Percentiles rank a stretch among this genome's conserved stretches.
These are phyloP conservation scores for Coffea humblotiana DNA, from an alignment of 305 asterid species.

Conservation along the genomic window DNA sequence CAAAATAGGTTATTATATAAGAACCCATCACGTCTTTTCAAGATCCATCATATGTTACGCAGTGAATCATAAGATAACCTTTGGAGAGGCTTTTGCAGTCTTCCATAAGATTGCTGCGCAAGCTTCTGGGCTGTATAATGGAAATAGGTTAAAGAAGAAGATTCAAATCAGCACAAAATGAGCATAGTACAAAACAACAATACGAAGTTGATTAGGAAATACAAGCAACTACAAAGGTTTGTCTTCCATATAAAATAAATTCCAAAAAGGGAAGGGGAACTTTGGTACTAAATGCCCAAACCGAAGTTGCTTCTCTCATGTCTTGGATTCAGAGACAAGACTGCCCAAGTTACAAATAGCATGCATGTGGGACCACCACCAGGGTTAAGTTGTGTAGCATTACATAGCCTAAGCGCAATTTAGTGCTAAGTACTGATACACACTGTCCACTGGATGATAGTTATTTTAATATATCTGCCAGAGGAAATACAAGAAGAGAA, in stretches of 20 bases:
- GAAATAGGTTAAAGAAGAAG: slow-evolving; percentile 17
- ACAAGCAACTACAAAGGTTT: background rate
- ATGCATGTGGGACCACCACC: background rate
- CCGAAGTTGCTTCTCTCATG: background rate
- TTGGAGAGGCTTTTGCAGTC: slow-evolving; percentile 79
- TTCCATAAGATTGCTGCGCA: slow-evolving; percentile 98
- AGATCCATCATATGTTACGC: slow-evolving; percentile 8
- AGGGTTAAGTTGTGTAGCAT: background rate
- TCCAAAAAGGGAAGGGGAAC: background rate
- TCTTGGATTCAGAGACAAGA: background rate
- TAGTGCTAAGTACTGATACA: background rate
- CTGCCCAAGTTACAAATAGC: too few relatives aligned
- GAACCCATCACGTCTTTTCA: slow-evolving; percentile 24
- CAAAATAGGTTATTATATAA: slow-evolving; percentile 25
- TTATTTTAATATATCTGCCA: background rate
- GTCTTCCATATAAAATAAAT: background rate
- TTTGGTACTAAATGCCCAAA: background rate
- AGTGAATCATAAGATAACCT: slow-evolving; percentile 51
- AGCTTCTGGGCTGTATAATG: slow-evolving; percentile 87
- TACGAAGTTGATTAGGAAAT: background rate
- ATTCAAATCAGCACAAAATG: background rate
- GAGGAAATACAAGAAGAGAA: background rate
- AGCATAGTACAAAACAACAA: background rate
- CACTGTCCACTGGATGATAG: background rate
- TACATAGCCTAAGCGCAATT: slow-evolving; percentile 1